Base-by-base conservation (phyloP, 2,329 filamentous ascomycete species). In the Emergomyces orientalis region DNA sequence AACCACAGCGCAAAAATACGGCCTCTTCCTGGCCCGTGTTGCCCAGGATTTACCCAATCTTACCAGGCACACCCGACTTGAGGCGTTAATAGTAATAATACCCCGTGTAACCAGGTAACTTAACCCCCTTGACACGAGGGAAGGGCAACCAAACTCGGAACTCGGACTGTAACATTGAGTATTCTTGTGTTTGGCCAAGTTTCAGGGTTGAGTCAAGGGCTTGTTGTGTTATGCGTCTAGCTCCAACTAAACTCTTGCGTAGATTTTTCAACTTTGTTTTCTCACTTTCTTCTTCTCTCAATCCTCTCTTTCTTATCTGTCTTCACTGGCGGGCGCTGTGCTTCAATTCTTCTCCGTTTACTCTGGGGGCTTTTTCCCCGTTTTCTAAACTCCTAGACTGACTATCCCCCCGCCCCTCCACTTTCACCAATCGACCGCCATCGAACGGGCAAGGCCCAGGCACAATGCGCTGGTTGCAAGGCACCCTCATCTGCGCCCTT, bases 401-500 rank as follows among this genome's bases (percentile, higher is more conserved):
- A 14, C 11, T 14, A 9, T 6, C 11, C 13, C 22, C 25, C 47
- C 47, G 9, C 47, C 22, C 45, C 4, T 17, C 47, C 4, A 27
- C 25, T 27, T 51, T 27, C 22, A 27, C 25, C 22, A 51, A 51
- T 27, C 25, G 25, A 30, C 47, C 9, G 25, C 25, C 11, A 14
- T 27, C 47, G 27, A 4, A 51, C 13, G 47, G 30, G 25, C 25
- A 14, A 11, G 25, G 14, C 25, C 14, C 1, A 41, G 34, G 17
- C 8, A 47, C 27, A 17, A 61, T 61, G 59, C 43, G 59, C 19
- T 61, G 59, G 45, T 54, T 54, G 11, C 59, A 54, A 37, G 43
- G 59, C 47, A 51, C 59, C 22, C 17, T 51, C 34, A 22, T 61
- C 41, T 61, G 59, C 59, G 47, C 59, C 22, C 27, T 61, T 22